Evolutionary conservation across 345 rosid species (phyloP).

Genomic region (Sisymbrium irio): DNA sequence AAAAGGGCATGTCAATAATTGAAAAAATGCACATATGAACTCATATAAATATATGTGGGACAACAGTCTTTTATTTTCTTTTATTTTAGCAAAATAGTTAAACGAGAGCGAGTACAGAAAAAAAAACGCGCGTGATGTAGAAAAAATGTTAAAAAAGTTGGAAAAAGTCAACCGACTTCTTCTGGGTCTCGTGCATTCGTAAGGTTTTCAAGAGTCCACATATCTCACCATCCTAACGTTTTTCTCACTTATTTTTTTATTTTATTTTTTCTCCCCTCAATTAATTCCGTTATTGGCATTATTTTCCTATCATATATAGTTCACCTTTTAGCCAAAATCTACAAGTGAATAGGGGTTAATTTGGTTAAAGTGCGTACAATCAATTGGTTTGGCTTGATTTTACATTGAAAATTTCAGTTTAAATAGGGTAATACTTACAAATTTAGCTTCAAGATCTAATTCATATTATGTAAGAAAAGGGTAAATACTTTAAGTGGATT

Average conservation of each 20-base stretch:
- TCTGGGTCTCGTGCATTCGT: conserved; percentile 51
- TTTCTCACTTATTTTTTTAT: background rate
- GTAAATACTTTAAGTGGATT: background rate
- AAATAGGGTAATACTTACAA: conserved; percentile 8
- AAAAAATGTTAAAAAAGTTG: background rate
- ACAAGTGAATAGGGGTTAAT: background rate
- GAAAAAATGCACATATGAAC: background rate
- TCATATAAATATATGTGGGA: conserved; percentile 4
- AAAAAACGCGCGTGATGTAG: conserved; percentile 26
- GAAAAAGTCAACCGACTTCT: conserved; percentile 68
- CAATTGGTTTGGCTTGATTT: background rate
- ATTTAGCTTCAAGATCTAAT: background rate
- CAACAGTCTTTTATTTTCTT: background rate
- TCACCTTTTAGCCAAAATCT: background rate
- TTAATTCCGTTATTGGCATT: background rate
- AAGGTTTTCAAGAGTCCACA: conserved; percentile 85
- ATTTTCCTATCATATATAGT: background rate
- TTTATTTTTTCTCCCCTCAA: background rate
- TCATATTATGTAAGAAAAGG: background rate
- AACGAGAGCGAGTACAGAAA: conserved; percentile 10
- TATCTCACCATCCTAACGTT: conserved; percentile 34
- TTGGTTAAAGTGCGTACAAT: background rate
- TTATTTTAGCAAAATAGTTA: background rate
- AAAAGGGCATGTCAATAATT: conserved; percentile 5
- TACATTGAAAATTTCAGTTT: background rate